Evolutionary conservation across 495 filamentous ascomycete genomes (phyloP), one percentile per base, ranked within the genome.

Genomic region (Aspergillus kassunensis): DNA sequence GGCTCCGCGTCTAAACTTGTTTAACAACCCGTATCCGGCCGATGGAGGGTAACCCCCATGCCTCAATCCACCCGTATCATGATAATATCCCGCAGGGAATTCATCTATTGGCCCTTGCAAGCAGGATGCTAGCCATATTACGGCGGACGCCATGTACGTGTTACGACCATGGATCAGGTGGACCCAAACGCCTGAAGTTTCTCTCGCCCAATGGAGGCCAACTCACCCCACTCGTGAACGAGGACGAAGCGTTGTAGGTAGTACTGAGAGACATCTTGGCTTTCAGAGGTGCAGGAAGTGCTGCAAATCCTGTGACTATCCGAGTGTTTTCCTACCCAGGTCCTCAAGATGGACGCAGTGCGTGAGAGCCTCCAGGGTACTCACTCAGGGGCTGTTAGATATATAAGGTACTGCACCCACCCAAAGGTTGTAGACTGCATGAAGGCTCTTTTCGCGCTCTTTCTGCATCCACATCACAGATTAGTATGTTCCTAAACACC

Each of bases 311-410:
- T 15, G 34, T 15, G 34, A 37, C 12, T 11, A 31, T 20, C 42
- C 27, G 24, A 45, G 42, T 12, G 36, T 8, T 3, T 8, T 40
- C 10, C 30, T 35, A 31, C 44, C 9, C 1, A 18, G 12, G 30
- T 15, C 30, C 20, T 27, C 9, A 21, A 3, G 24, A 27, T 27
- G 24, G 4, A 27, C 4, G 18, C n/a, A 15, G 16, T 35, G 20
- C 13, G 30, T 5, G 46, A 39, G 34, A 30, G 40, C 35, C 46
- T 41, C 35, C 46, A 40, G 46, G 46, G 46, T 49, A 39, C 46
- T 41, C 46, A 49, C 12, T 15, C 18, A 39, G 44, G 30, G 44
- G 44, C 2, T 12, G 19, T 11, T 18, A 10, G 7, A 39, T 31
- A 49, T 49, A 49, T 49, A 49, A 49, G 33, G 25, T n/a, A n/a